A percentile compares a stretch with the other conserved stretches of the same genome.
phyloP scores from a whole-genome alignment of 441 rosid species.

The Adansonia madagascariensis region DNA sequence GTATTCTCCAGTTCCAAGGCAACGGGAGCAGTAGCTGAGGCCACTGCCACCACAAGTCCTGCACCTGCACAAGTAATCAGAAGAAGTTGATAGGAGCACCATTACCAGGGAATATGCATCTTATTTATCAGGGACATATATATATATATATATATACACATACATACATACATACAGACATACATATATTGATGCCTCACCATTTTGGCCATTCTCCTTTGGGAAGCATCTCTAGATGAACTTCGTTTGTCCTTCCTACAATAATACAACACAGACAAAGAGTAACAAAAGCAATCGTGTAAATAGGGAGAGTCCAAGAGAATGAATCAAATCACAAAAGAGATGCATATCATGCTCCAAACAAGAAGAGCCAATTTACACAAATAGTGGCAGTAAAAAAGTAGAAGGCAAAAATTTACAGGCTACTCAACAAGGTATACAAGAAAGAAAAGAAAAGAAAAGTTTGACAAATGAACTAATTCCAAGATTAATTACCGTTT shows the following conservation, averaged over 20 bases:
- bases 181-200: slow-evolving; percentile 38
- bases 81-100: slow-evolving; percentile 1
- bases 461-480: neutral
- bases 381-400: neutral
- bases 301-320: neutral
- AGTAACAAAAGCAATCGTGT: too few relatives aligned
- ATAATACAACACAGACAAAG: neutral
- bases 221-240: slow-evolving; percentile 64
- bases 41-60: slow-evolving; percentile 80
- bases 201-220: slow-evolving; percentile 90
- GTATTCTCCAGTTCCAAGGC: slow-evolving; percentile 77
- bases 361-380: neutral
- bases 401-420: neutral
- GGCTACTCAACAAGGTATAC: neutral
- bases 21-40: slow-evolving; percentile 63
- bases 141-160: too few relatives aligned
- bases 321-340: slow-evolving; percentile 11
- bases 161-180: too few relatives aligned
- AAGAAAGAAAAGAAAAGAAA: neutral
- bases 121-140: too few relatives aligned
- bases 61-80: slow-evolving; percentile 54
- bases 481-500: neutral
- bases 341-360: neutral
- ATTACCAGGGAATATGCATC: slow-evolving; percentile 7
- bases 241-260: slow-evolving; percentile 67